Conservation (phyloP, 148 eudicot species). For the Chenopodium berlandieri region DNA sequence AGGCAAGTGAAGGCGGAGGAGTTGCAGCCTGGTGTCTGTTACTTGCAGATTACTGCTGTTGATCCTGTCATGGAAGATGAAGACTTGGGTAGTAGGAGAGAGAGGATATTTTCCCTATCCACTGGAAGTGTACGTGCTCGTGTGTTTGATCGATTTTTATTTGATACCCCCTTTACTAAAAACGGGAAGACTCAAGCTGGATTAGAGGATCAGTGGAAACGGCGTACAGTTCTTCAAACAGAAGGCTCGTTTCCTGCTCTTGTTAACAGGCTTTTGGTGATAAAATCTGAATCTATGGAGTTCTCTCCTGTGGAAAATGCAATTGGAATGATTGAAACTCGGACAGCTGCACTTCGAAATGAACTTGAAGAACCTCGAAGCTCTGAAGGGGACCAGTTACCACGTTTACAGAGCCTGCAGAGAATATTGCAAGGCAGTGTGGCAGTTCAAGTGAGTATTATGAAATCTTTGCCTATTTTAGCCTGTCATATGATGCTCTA, state of each 20-base stretch:
- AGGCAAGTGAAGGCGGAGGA: slow-evolving; percentile 95
- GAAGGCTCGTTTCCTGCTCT: slow-evolving; percentile 98
- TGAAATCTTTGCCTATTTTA: neutral
- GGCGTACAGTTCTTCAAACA: slow-evolving; percentile 91
- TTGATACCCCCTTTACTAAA: slow-evolving; percentile 98
- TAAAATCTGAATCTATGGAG: slow-evolving; percentile 89
- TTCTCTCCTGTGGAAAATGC: slow-evolving; percentile 99
- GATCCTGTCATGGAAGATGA: slow-evolving; percentile 99
- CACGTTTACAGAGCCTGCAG: slow-evolving; percentile 96
- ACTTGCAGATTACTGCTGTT: slow-evolving; percentile 97
- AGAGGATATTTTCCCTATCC: slow-evolving; percentile 91
- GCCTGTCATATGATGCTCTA: neutral
- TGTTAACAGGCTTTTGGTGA: slow-evolving; percentile 86
- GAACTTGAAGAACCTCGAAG: slow-evolving; percentile 99
- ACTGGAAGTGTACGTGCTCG: slow-evolving; percentile 98
- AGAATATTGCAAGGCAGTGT: slow-evolving; percentile 99
- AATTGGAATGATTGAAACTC: slow-evolving; percentile 98
- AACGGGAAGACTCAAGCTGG: slow-evolving; percentile 99
- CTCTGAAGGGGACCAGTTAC: slow-evolving; percentile 98
- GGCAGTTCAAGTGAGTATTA: slow-evolving; percentile 90
- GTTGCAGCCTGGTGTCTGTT: slow-evolving; percentile 88
- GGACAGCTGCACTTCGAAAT: slow-evolving; percentile 90
- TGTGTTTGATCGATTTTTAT: slow-evolving; percentile 91
- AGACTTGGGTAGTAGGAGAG: slow-evolving; percentile 97
- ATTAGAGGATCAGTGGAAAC: slow-evolving; percentile 97